Base-by-base conservation (phyloP, 495 filamentous ascomycete species). In the Penicillium parvum region DNA sequence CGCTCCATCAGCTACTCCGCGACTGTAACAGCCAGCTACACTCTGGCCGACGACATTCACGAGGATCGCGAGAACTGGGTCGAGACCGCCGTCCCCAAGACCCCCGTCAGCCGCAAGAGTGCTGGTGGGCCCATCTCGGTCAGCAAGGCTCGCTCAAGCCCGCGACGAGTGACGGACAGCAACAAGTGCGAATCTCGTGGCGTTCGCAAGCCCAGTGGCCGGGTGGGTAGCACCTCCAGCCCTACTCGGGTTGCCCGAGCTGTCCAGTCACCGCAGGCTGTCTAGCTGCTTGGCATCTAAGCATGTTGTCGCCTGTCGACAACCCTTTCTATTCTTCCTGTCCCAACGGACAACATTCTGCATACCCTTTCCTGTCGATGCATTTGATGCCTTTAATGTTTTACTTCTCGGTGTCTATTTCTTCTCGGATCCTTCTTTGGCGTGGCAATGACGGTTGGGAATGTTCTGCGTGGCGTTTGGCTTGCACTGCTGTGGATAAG, bases 121-220 rank as follows among this genome's bases (percentile, higher is more conserved):
- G 85, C 81, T 22, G 76, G 76, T 32, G 83, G 78, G 6, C 75
- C 77, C 15, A 79, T 94, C 11, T 75, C 83, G 34, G 65, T 83
- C 6, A 74, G 74, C 47, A 96, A 96, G 73, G 74, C 85, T 34
- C 76, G 90, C 25, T 75, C 82, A 1, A 83, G 77, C 54, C 83
- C 79, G 20, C 76, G 82, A 43, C 69, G 81, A 50, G 68, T 74
- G 55, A 75, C 75, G 50, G 69, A 74, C 68, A 72, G 65, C 49
- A 53, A 34, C 39, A 53, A 71, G 42, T 71, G 67, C 30, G 73
- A 76, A 56, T 70, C 74, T 49, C 73, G 72, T 18, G 88, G 87
- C 10, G 83, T 96, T 17, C 79, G 91, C 40, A 98, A 98, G 71
- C 84, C 85, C 5, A 96, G 90, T 61, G 88, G 89, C n/a, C 79